Base-by-base conservation (phyloP, 2,329 filamentous ascomycete species). In the Colletotrichum sp. region DNA sequence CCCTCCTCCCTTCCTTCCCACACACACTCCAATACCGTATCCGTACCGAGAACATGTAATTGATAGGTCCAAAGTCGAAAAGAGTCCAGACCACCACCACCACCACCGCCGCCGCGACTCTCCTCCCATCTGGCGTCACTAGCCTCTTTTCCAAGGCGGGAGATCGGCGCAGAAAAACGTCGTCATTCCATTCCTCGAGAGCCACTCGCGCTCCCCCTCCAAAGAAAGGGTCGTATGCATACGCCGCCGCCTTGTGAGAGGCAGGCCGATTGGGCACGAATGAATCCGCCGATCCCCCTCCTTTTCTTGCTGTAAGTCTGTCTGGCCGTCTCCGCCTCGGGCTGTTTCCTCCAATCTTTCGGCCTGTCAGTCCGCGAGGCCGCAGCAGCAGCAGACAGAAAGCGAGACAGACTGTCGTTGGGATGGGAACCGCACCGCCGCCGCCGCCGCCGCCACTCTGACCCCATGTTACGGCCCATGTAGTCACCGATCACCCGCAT, bases 161-260 rank as follows among this genome's bases (percentile, higher is more conserved):
- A 76, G 73, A 76, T 76, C 73, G 73, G 69, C 73, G 73, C 70
- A 76, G 70, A 73, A 57, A 60, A 71, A 30, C 32, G 64, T 60
- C 59, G 57, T 64, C 30, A 32, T 52, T 34, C 69, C 55, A n/a
- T 24, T 16, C 67, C 21, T 28, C 30, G 13, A 49, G 24, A 55
- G 28, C 66, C 52, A 60, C 66, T 34, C 65, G 30, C 36, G 28
- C 15, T 10, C 64, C 24, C 39, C 44, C 63, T 30, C 52, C 52
- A 30, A n/a, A 52, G 15, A 18, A 39, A 39, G 36, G 52, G 55
- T 34, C 64, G 34, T 36, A 55, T n/a, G 28, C n/a, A 44, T 34
- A 64, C 63, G 72, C 69, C 62, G 62, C 69, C 69, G 34, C 34
- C 34, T 36, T 36, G 49, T 24, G 24, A 60, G 16, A 39, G 34